phyloP scores from a whole-genome alignment of 257 asterid species.

The Jacaranda mimosifolia region DNA sequence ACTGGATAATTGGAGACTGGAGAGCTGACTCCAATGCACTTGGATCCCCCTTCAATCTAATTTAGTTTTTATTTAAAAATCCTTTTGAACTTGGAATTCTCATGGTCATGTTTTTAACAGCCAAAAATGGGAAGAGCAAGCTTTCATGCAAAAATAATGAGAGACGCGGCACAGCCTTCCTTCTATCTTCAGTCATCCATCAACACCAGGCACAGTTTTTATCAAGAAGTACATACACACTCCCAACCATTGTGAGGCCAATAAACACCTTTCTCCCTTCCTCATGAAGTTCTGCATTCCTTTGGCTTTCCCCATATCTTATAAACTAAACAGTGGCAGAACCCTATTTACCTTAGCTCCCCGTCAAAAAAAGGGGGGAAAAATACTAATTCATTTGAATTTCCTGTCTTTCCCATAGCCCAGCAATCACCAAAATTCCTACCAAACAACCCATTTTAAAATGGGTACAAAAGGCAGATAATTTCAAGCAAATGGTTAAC shows the following conservation, averaged over 20 bases:
- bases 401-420: neutral
- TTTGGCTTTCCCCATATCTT: neutral
- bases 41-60: neutral
- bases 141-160: neutral
- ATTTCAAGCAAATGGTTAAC: neutral
- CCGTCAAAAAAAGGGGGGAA: too few relatives aligned
- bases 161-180: neutral
- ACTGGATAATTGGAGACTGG: neutral
- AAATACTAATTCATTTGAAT: neutral
- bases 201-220: neutral
- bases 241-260: neutral
- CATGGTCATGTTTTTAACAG: neutral
- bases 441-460: neutral
- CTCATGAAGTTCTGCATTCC: neutral
- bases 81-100: neutral
- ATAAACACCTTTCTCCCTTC: neutral
- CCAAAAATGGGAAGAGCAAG: neutral
- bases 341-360: neutral
- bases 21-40: conserved; percentile 7
- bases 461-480: neutral
- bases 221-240: neutral
- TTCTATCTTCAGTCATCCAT: neutral
- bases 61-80: neutral
- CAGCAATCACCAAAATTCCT: neutral
- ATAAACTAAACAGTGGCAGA: neutral